Conservation (phyloP, 2,329 filamentous ascomycete genomes). For the Reticulascus tulasneorum region DNA sequence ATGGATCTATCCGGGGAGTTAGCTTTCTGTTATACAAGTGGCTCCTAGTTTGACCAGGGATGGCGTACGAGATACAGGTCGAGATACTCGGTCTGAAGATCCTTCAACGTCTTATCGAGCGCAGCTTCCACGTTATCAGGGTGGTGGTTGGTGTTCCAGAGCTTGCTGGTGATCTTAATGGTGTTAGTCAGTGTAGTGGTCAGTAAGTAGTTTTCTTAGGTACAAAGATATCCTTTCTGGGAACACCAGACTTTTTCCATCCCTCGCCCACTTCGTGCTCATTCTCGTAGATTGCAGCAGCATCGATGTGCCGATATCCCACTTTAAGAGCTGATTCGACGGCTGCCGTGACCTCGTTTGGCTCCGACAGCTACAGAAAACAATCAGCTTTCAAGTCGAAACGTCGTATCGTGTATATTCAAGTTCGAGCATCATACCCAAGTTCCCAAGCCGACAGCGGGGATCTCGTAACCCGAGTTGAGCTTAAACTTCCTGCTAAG, state of each 20-base stretch:
- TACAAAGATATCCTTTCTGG: constrained; percentile 38
- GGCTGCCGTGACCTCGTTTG: constrained; percentile 41
- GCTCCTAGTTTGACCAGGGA: no score
- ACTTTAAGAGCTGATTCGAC: constrained; percentile 41
- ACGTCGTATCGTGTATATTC: no score
- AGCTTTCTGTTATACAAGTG: no score
- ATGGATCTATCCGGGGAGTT: no score
- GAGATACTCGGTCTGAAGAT: constrained; percentile 48
- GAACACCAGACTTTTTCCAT: constrained; percentile 34
- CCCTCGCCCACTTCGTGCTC: constrained; percentile 38
- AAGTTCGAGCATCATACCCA: no score
- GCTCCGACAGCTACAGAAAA: constrained; percentile 24
- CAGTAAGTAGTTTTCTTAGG: no score
- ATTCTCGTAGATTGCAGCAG: constrained; percentile 42
- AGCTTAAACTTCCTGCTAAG: constrained; percentile 15
- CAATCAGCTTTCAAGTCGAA: no score
- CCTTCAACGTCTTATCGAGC: constrained; percentile 42
- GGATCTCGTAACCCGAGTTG: constrained; percentile 16
- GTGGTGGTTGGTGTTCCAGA: constrained; percentile 55
- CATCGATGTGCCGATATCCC: constrained; percentile 45
- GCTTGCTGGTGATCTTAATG: constrained; percentile 60
- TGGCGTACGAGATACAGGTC: constrained; percentile 50
- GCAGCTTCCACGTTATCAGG: constrained; percentile 44
- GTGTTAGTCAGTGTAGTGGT: no score
- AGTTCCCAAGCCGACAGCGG: constrained; percentile 17